Evolutionary conservation across 164 flowering plant species (phyloP), one percentile per base, ranked within the genome.

Genomic region (Chloranthus sessilifolius): DNA sequence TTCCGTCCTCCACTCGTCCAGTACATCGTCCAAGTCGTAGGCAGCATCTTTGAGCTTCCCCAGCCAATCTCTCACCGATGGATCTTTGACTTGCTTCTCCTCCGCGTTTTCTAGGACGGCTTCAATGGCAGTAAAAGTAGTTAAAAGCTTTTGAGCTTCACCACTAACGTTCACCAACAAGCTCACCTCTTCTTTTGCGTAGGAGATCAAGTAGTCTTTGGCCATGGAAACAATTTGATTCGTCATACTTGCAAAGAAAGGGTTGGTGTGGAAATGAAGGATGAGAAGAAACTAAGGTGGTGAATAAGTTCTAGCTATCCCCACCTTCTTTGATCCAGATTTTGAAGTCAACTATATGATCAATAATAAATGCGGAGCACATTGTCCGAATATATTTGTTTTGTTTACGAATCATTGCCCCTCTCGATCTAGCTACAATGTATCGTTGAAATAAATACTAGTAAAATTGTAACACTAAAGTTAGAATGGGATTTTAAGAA

Each of bases 1-100:
- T n/a, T n/a, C n/a, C n/a, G n/a, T n/a, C n/a, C n/a, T n/a, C 36
- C 36, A 33, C 36, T 37, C 41, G 41, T 37, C 41, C 14, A 37
- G 6, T 7, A 37, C 6, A 14, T 37, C 41, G 7, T 37, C 41
- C 19, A 37, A 6, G 6, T 37, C 41, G 7, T 37, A 37, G 4
- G 17, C 41, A 7, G 16, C 41, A 2, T 37, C 16, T 37, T 37
- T 37, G 41, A 37, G 41, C 41, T 15, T 37, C 14, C 41, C 15
- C 5, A 37, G 14, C 41, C 41, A 37, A 37, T 12, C 16, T 12
- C 41, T 16, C 14, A 37, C 41, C 2, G 6, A 3, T 14, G n/a
- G 19, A 15, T 37, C 41, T 5, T 12, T 37, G 19, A 37, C 41
- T 37, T 37, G 41, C 41, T 20, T 37, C 4, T 16, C 16, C 41